Conservation (phyloP, 164 flowering plant genomes). For the Tetrastigma voinierianum region DNA sequence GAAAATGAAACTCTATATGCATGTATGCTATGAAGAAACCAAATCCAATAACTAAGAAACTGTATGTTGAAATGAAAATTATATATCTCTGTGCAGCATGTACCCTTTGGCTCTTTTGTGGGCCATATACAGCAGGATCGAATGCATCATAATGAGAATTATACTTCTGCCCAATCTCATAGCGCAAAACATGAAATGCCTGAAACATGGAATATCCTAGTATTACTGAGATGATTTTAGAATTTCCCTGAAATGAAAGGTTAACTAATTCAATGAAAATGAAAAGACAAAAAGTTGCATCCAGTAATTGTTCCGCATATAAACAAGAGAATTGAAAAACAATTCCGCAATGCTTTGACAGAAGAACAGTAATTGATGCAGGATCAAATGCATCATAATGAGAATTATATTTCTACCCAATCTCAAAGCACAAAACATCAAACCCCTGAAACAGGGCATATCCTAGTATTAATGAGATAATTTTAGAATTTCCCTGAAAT, state of each 20-base stretch:
- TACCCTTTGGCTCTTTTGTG: conserved; percentile 97
- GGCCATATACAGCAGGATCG: conserved; percentile 88
- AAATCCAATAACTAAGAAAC: not conserved
- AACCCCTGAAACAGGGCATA: conserved; percentile 80
- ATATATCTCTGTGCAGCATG: not conserved
- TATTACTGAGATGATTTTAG: conserved; percentile 23
- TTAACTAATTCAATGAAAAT: conserved; percentile 11
- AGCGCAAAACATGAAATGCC: conserved; percentile 90
- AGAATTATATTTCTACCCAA: conserved; percentile 67
- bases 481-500: conserved; percentile 29
- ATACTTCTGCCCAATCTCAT: conserved; percentile 90
- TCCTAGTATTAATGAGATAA: conserved; percentile 24
- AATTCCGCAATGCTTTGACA: too few species aligned
- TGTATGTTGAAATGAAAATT: conserved; percentile 6
- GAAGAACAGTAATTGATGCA: not conserved
- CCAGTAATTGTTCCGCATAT: not conserved
- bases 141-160: conserved; percentile 87
- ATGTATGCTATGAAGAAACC: not conserved
- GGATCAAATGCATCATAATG: conserved; percentile 92
- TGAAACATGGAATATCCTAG: conserved; percentile 58
- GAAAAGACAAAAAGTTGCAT: not conserved
- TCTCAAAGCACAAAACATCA: conserved; percentile 71
- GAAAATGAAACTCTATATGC: too few species aligned
- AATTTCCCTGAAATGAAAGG: conserved; percentile 28
- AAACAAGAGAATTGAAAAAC: not conserved